Conservation (phyloP, 768 basidiomycete genomes). For the Auricularia auricula-judae region DNA sequence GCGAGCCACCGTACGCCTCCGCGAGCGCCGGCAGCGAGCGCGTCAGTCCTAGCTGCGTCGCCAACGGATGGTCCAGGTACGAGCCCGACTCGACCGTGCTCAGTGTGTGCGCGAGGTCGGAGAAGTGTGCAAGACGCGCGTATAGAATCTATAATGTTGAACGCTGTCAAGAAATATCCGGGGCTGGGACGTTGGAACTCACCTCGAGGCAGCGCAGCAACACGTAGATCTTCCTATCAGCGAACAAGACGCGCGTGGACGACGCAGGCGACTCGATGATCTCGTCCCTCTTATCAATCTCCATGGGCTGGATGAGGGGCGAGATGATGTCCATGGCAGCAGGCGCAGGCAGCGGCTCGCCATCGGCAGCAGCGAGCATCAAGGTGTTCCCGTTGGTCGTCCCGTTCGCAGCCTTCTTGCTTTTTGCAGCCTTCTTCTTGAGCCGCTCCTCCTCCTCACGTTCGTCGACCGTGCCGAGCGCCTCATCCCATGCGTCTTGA, state of each 20-base stretch:
- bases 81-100: constrained; percentile 48
- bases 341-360: constrained; percentile 10
- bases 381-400: not conserved
- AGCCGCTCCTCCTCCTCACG: not conserved
- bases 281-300: constrained; percentile 7
- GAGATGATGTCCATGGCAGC: constrained; percentile 12
- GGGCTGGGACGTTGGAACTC: constrained; percentile 17
- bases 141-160: constrained; percentile 58
- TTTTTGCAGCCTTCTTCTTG: not conserved
- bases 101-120: constrained; percentile 62
- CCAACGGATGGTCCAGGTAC: constrained; percentile 66
- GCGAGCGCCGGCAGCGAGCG: constrained; percentile 6
- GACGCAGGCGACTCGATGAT: constrained; percentile 1
- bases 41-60: constrained; percentile 63
- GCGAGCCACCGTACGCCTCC: constrained; percentile 8
- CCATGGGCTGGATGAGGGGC: constrained; percentile 14
- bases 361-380: constrained; percentile 13
- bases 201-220: constrained; percentile 83
- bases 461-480: constrained; percentile 27
- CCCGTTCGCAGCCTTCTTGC: not conserved
- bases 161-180: not conserved
- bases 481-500: constrained; percentile 31
- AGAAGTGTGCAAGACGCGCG: constrained; percentile 76
- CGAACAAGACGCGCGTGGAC: constrained; percentile 46
- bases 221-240: constrained; percentile 88